phyloP scores from a whole-genome alignment of 768 basidiomycete genomes.

The Agrocybe chaxingu region DNA sequence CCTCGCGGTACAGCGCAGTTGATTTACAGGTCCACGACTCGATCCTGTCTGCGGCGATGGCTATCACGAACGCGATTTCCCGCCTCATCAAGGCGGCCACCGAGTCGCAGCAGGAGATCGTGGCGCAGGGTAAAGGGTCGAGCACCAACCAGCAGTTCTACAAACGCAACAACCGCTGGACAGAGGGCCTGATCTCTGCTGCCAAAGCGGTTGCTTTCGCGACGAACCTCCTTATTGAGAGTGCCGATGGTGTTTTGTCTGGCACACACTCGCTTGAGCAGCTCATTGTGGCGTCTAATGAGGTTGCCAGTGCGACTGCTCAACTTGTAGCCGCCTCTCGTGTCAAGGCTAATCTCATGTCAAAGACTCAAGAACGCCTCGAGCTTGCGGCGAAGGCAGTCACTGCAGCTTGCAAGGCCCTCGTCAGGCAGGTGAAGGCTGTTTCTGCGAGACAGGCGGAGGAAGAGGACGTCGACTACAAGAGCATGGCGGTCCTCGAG shows the following conservation, averaged over 20 bases:
- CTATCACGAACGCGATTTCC: conserved; percentile 93
- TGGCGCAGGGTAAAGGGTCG: conserved; percentile 90
- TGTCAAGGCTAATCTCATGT: conserved; percentile 98
- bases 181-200: conserved; percentile 96
- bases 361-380: conserved; percentile 94
- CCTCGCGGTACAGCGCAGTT: conserved; percentile 81
- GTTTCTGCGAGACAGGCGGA: conserved; percentile 80
- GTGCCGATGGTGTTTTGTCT: conserved; percentile 94
- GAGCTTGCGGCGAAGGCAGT: conserved; percentile 97
- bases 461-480: conserved; percentile 84
- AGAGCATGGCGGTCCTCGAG: conserved; percentile 89
- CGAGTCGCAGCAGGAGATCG: conserved; percentile 97
- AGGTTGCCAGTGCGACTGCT: conserved; percentile 94
- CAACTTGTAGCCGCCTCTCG: conserved; percentile 98
- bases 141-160: conserved; percentile 95
- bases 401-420: conserved; percentile 93
- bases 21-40: conserved; percentile 98
- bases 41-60: conserved; percentile 89
- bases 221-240: conserved; percentile 92
- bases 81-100: conserved; percentile 95
- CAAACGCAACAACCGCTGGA: conserved; percentile 99
- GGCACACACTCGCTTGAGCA: conserved; percentile 98
- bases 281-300: conserved; percentile 99
- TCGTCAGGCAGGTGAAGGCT: conserved; percentile 95
- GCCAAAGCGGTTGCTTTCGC: conserved; percentile 98